Evolutionary conservation across 129 eudicot species (phyloP).

Genomic region (Saposhnikovia divaricata): DNA sequence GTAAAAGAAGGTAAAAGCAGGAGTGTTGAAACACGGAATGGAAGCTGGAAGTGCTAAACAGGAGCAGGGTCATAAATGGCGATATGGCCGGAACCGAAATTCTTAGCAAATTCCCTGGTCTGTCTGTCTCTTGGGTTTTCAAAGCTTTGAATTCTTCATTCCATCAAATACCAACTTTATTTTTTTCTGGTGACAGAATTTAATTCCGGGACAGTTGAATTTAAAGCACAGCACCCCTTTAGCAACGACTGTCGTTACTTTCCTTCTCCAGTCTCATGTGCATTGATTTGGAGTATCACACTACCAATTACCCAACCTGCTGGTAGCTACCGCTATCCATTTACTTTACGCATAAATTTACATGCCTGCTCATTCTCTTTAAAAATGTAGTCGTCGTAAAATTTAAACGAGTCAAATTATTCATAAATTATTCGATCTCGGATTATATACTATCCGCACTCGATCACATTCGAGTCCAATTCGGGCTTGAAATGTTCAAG

Average conservation of each 20-base stretch:
- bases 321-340: neutral
- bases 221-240: neutral
- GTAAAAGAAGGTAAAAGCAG: neutral
- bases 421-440: too few species aligned
- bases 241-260: neutral
- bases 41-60: neutral
- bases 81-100: neutral
- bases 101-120: neutral
- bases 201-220: neutral
- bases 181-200: neutral
- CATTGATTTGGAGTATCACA: neutral
- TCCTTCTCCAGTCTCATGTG: slow-evolving; percentile 2
- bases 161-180: neutral
- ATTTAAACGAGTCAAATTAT: too few species aligned
- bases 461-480: too few species aligned
- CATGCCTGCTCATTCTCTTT: too few species aligned
- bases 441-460: too few species aligned
- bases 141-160: neutral
- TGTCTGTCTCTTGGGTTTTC: neutral
- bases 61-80: neutral
- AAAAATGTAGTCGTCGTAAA: too few species aligned
- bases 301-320: neutral
- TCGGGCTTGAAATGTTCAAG: too few species aligned
- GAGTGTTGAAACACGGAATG: neutral
- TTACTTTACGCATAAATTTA: neutral